Percentiles rank a stretch among this genome's conserved stretches.
phyloP scores from a whole-genome alignment of 2,329 filamentous ascomycete species.

The Talaromyces albobiverticillius region DNA sequence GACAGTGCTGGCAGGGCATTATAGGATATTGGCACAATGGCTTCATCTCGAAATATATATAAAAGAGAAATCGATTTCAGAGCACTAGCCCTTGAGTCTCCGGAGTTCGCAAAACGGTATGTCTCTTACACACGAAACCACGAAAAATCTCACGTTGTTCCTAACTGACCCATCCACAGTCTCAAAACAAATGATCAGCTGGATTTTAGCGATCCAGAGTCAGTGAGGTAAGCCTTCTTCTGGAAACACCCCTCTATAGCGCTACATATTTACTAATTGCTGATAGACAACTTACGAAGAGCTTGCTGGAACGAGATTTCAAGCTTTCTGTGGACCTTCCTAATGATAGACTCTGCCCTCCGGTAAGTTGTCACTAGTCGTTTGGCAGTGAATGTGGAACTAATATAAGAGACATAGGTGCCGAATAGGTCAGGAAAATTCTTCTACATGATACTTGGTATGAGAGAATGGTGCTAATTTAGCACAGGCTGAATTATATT shows the following conservation, averaged over 20 bases:
- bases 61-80: slow-evolving; percentile 61
- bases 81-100: slow-evolving; percentile 56
- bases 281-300: slow-evolving; percentile 66
- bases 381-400: not conserved
- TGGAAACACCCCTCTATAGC: not conserved
- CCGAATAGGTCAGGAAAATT: slow-evolving; percentile 41
- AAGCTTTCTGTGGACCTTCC: slow-evolving; percentile 68
- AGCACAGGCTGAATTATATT: slow-evolving; percentile 78
- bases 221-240: slow-evolving; percentile 61
- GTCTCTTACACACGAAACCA: not conserved
- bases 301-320: slow-evolving; percentile 74
- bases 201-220: slow-evolving; percentile 75
- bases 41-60: slow-evolving; percentile 48
- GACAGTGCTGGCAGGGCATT: too few species aligned
- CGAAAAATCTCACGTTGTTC: not conserved
- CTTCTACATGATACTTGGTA: slow-evolving; percentile 4
- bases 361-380: slow-evolving; percentile 57
- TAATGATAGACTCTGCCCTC: slow-evolving; percentile 77
- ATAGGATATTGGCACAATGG: too few species aligned
- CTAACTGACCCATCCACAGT: slow-evolving; percentile 31
- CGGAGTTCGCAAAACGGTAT: slow-evolving; percentile 58
- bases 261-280: slow-evolving; percentile 13
- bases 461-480: slow-evolving; percentile 13
- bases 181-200: slow-evolving; percentile 59
- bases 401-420: slow-evolving; percentile 29